phyloP scores from a whole-genome alignment of 2,329 filamentous ascomycete genomes.

The Colletotrichum orbiculare region DNA sequence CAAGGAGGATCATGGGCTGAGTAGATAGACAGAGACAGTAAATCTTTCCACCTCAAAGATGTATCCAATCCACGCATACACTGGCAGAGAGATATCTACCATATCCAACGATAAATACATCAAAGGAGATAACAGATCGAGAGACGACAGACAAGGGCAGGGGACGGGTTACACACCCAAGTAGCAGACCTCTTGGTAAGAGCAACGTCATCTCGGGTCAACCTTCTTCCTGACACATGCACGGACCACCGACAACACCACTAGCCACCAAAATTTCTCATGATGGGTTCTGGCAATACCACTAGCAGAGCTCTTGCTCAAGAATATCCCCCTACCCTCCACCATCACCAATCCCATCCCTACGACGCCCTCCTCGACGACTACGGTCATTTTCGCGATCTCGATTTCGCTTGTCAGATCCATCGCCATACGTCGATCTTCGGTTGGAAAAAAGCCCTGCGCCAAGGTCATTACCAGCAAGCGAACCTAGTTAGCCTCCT shows the following conservation, averaged over 20 bases:
- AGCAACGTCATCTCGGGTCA: slow-evolving; percentile 30
- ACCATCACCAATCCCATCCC: slow-evolving; percentile 20
- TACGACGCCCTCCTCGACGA: slow-evolving; percentile 21
- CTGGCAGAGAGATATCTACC: background rate
- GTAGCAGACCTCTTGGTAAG: background rate
- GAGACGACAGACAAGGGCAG: background rate
- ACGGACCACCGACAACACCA: slow-evolving; percentile 17
- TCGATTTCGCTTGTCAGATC: slow-evolving; percentile 23
- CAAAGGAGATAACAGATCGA: background rate
- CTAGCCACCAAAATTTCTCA: slow-evolving; percentile 37
- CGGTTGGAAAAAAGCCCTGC: slow-evolving; percentile 22
- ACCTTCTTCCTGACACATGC: slow-evolving; percentile 2
- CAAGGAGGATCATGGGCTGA: too few species aligned
- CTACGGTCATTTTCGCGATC: slow-evolving; percentile 14
- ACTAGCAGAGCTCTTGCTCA: slow-evolving; percentile 26
- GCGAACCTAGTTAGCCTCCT: slow-evolving; percentile 18
- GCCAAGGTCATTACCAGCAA: slow-evolving; percentile 17
- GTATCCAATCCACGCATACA: too few species aligned
- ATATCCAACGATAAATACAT: background rate
- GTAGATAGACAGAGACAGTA: too few species aligned
- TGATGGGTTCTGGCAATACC: slow-evolving; percentile 28
- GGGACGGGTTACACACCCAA: too few species aligned
- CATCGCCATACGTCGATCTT: slow-evolving; percentile 17
- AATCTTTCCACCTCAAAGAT: too few species aligned
- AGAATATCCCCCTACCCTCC: slow-evolving; percentile 17